Percentiles rank a stretch among this genome's conserved stretches.
Conservation (phyloP, 805 yeast species). For the Pichia californica region DNA sequence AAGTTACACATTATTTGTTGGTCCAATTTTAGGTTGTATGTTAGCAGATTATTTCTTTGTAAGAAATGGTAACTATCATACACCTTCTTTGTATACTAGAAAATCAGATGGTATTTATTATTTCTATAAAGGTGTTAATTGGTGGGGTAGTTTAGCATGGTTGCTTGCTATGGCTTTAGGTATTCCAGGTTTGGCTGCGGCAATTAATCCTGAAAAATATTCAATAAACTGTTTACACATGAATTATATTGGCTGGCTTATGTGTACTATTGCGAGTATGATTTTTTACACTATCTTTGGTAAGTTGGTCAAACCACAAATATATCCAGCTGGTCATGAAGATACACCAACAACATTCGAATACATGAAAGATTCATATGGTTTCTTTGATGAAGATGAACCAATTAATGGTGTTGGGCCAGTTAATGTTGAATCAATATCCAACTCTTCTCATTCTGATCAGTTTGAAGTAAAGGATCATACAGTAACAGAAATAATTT, state of each 20-base stretch:
- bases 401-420: conserved; percentile 22
- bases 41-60: conserved; percentile 35
- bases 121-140: conserved; percentile 13
- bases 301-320: conserved; percentile 15
- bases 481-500: neutral
- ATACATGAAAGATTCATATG: conserved; percentile 17
- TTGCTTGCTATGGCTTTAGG: conserved; percentile 15
- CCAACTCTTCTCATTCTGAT: neutral
- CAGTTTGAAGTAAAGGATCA: conserved; percentile 3
- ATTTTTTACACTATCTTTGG: conserved; percentile 12
- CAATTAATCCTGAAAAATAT: conserved; percentile 17
- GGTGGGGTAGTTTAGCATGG: conserved; percentile 18
- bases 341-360: conserved; percentile 20
- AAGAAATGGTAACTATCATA: conserved; percentile 33
- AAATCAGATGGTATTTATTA: conserved; percentile 30
- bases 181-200: conserved; percentile 26
- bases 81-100: conserved; percentile 36
- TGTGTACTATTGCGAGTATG: conserved; percentile 17
- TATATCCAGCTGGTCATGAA: conserved; percentile 18
- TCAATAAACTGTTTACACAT: conserved; percentile 17
- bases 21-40: conserved; percentile 34
- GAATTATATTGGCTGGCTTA: conserved; percentile 22
- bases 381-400: conserved; percentile 23
- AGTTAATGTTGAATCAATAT: neutral
- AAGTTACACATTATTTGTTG: conserved; percentile 31